Base-by-base conservation (phyloP, 192 early-diverging fungal genomes). In the Obelidium mucronatum region DNA sequence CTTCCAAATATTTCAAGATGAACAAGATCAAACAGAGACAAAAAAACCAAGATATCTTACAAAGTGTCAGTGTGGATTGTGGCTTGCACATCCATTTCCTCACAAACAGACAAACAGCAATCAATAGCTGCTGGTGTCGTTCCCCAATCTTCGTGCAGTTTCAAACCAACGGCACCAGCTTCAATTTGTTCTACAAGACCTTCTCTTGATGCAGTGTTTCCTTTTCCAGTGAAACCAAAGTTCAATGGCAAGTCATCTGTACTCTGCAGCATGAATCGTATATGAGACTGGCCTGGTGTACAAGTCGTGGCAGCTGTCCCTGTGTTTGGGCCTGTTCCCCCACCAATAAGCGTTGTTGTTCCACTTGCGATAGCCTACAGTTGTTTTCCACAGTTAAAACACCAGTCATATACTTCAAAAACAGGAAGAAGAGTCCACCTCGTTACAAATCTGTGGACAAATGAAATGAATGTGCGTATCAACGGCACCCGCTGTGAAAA, bases 21-120 rank as follows among this genome's bases (percentile, higher is more conserved):
- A n/a, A 37, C 15, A 64, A 58, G 15, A 33, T 19, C 17, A 4
- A 37, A n/a, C 19, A 64, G 44, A 11, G 2, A 19, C 13, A 26
- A 48, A 42, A 35, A 2, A 24, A 30, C 1, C 22, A 42, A n/a
- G 30, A 36, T n/a, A 48, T 51, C 66, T 67, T 31, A 67, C 64
- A 99, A 83, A 3, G 97, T 99, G 79, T 99, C 97, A 0, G 97
- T 96, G 74, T 99, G 97, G 70, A 99, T 96, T 11, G 91, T 97
- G 2, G 91, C 89, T 82, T 94, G 83, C 0, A 85, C 90, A 80
- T 99, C 97, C 71, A 90, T 89, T 79, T 91, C 79, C 56, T 99
- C 97, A 80, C 94, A 94, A 6, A 95, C 90, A 0, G 81, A 62
- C 71, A 99, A 82, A 73, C 96, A 97, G 36, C 86, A 86, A 74